Evolutionary conservation across 495 filamentous ascomycete species (phyloP).

Genomic region (Baudoinia panamericana): DNA sequence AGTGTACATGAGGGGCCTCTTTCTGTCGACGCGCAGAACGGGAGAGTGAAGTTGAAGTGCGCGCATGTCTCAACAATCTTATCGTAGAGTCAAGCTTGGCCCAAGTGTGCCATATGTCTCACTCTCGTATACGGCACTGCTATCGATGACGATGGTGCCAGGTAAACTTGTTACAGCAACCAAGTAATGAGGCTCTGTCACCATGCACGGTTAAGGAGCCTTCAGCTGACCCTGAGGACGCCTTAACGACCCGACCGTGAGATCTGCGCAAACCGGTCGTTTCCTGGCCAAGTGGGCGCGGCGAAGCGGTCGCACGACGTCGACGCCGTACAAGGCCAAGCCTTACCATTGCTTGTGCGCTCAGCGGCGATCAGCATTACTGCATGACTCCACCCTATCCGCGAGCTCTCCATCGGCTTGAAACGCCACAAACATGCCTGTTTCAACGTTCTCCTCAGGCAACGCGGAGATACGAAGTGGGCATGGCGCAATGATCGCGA

Average conservation of each 20-base stretch:
- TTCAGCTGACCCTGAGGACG: neutral
- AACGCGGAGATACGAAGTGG: conserved; percentile 3
- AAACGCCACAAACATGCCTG: conserved; percentile 11
- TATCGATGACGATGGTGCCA: too few relatives aligned
- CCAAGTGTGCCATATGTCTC: too few relatives aligned
- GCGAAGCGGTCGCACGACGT: neutral
- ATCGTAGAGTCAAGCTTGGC: too few relatives aligned
- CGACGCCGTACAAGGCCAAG: neutral
- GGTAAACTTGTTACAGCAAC: too few relatives aligned
- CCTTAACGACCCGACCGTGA: neutral
- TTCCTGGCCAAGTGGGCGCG: neutral
- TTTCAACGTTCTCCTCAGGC: conserved; percentile 8
- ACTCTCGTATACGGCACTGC: too few relatives aligned
- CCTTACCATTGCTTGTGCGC: neutral
- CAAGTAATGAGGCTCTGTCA: neutral
- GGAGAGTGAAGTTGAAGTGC: too few relatives aligned
- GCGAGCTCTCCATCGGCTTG: too few relatives aligned
- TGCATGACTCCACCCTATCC: too few relatives aligned
- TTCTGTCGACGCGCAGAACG: too few relatives aligned
- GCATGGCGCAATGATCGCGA: conserved; percentile 9
- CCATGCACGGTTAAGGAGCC: neutral
- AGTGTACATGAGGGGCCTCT: too few relatives aligned
- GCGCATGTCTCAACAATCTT: too few relatives aligned
- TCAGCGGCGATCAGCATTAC: too few relatives aligned
- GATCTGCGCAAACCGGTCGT: neutral